Base-by-base conservation (phyloP, 2,329 filamentous ascomycete genomes). In the Podosphaera aphanis region DNA sequence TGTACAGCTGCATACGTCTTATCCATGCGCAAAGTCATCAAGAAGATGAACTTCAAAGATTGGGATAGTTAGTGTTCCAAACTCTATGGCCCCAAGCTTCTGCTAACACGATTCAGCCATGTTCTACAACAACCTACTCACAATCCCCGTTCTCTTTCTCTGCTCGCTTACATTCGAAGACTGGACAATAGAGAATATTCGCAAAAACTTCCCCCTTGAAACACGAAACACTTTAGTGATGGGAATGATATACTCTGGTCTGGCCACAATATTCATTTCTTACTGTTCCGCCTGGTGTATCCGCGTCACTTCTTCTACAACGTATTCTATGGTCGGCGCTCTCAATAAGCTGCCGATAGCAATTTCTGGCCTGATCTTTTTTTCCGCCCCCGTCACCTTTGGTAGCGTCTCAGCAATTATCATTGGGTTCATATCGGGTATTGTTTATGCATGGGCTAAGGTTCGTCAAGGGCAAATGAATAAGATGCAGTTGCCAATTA, bases 261-360 rank as follows among this genome's bases (percentile, higher is more conserved):
- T 94, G 46, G 86, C 78, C 31, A 83, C 86, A 44, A 86, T 95
- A 58, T 93, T 94, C 66, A 98, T 98, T 63, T 95, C 88, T n/a
- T 98, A 98, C 71, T 92, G 85, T 59, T 94, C 88, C 15, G 90
- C 90, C 33, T 98, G 90, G 90, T 95, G 90, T 61, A 92, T 98
- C 52, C 86, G 90, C 53, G 83, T 93, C 52, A 95, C 90, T 6
- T 93, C 86, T 0, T 94, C 86, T 16, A 98, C 90, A 7, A 98
- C 90, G 2, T 98, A 95, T 69, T 93, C 83, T 25, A 95, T 98
- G 88, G 90, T 95, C 47, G 90, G 90, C 50, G 84, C 88, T 16
- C 70, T 98, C 57, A 98, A 98, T 73, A 98, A 98, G 70, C 77
- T 98, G 27, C 90, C 90, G 37, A 86, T 98, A 55, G 90, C 90